A percentile compares a stretch with the other conserved stretches of the same genome.
phyloP scores from a whole-genome alignment of 768 basidiomycete genomes.

The Pisolithus microcarpus region DNA sequence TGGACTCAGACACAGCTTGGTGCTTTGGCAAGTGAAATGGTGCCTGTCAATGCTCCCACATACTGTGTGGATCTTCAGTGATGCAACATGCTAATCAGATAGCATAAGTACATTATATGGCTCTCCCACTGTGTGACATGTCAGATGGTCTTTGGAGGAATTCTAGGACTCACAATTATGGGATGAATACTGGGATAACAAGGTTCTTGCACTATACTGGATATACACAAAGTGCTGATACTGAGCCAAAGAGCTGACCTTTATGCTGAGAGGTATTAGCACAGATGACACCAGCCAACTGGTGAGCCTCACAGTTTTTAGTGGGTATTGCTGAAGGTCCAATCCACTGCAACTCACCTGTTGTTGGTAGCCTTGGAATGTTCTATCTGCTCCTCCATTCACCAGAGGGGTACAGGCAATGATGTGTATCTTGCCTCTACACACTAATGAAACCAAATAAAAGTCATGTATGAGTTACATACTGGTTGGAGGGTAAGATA shows the following conservation, averaged over 20 bases:
- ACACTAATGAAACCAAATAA: not conserved
- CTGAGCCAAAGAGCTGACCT: constrained; percentile 34
- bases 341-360: constrained; percentile 51
- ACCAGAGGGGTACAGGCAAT: constrained; percentile 32
- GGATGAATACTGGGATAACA: constrained; percentile 78
- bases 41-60: constrained; percentile 69
- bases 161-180: constrained; percentile 57
- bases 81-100: not conserved
- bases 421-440: constrained; percentile 57
- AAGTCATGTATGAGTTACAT: constrained; percentile 6
- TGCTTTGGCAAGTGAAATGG: constrained; percentile 54
- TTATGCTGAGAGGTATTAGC: constrained; percentile 47
- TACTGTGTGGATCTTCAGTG: constrained; percentile 41
- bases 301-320: constrained; percentile 47
- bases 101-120: constrained; percentile 58
- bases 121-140: constrained; percentile 52
- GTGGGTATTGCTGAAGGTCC: constrained; percentile 64
- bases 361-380: constrained; percentile 61
- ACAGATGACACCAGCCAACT: constrained; percentile 1
- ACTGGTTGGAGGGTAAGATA: constrained; percentile 42
- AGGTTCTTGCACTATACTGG: constrained; percentile 52
- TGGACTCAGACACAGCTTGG: constrained; percentile 51
- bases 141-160: not conserved
- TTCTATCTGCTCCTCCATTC: constrained; percentile 41
- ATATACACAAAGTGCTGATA: constrained; percentile 3